Conservation (phyloP, 108 stramenopile genomes). For the Parmales sp. region DNA sequence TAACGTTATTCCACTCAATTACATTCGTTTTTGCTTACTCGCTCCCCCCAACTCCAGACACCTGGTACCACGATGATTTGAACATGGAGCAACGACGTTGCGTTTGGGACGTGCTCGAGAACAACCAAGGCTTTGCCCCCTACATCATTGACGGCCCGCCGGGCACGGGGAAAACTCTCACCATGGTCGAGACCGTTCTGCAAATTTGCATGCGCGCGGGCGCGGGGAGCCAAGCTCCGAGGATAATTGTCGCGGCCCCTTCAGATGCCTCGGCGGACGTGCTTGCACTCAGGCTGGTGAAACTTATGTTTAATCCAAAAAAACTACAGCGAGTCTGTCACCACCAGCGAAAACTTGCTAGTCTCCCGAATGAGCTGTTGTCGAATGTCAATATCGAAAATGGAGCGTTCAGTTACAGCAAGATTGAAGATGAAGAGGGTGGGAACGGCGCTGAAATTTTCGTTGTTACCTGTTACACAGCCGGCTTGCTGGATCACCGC, state of each 20-base stretch:
- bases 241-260: conserved; percentile 17
- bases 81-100: no score
- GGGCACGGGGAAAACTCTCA: conserved; percentile 19
- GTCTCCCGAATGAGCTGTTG: conserved; percentile 5
- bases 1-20: no score
- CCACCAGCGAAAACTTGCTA: conserved; percentile 1
- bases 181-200: conserved; percentile 13
- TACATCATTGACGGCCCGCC: no score
- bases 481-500: conserved; percentile 5
- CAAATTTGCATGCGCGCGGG: not conserved
- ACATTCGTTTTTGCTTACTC: no score
- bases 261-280: conserved; percentile 22
- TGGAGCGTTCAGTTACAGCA: not conserved
- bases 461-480: not conserved
- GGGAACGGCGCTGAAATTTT: not conserved
- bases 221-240: not conserved
- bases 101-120: no score
- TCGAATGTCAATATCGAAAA: not conserved
- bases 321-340: conserved; percentile 9
- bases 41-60: no score
- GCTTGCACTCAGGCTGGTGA: conserved; percentile 12
- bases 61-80: no score
- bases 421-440: not conserved
- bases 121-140: no score
- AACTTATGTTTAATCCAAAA: not conserved